Base-by-base conservation (phyloP, 129 eudicot species). In the Pittosporum tobira region DNA sequence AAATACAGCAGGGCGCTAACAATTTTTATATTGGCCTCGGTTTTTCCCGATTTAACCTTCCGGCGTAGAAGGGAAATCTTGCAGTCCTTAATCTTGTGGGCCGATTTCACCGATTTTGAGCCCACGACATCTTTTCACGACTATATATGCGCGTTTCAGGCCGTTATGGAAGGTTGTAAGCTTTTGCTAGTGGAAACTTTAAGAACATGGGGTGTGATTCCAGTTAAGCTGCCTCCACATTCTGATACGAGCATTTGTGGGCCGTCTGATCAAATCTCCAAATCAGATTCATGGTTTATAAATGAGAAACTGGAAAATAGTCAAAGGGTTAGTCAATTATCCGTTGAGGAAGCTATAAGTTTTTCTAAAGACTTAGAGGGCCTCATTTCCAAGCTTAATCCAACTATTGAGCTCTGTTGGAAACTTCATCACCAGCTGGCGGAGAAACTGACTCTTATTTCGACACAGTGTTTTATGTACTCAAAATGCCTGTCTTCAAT, bases 131-230 rank as follows among this genome's bases (percentile, higher is more conserved):
- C 68, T 44, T 80, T 77, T 69, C 76, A 69, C 69, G 98, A 86
- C 68, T 90, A 90, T 70, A 81, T 90, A 60, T 83, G 59, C 67
- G 86, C 95, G 40, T 90, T 86, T 78, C 89, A 83, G 67, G 64
- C 57, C 46, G 78, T 86, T 16, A 63, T 80, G 70, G 89, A 80
- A 34, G 74, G 79, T 52, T 83, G 89, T 71, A 78, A 67, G 55
- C 47, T 27, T 53, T 71, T 86, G 31, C 72, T 86, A 5, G 62
- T 71, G 70, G 82, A 79, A 59, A 76, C 71, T 62, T 73, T 81
- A 55, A 81, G 79, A 75, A 73, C 22, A 71, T 61, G 42, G 26
- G 84, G 83, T 53, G 47, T 69, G 48, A 57, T 90, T 77, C 95
- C 95, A 15, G 37, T 72, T 62, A 66, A 61, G 38, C 57, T 55